Evolutionary conservation across 1,284 basidiomycete genomes (phyloP).

Genomic region (Ganoderma meredithae): DNA sequence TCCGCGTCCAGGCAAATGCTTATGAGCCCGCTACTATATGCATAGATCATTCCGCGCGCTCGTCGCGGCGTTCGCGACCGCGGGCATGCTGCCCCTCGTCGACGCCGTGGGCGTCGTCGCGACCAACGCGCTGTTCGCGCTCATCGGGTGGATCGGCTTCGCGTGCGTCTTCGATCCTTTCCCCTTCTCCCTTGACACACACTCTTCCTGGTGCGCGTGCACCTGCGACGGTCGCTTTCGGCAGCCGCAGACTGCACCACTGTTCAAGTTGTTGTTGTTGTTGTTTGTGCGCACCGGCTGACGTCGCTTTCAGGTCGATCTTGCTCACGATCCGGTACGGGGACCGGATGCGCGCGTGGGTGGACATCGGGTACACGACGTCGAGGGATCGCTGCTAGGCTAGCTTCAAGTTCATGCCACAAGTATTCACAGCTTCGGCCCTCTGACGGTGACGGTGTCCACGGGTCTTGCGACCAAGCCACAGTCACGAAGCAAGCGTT

Average conservation of each 20-base stretch:
- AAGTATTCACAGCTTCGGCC: too few relatives aligned
- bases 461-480: neutral
- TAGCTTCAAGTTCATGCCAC: too few relatives aligned
- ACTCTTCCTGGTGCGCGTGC: constrained; percentile 31
- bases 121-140: constrained; percentile 57
- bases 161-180: constrained; percentile 42
- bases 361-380: constrained; percentile 52
- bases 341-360: constrained; percentile 52
- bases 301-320: constrained; percentile 49
- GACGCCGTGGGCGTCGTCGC: constrained; percentile 59
- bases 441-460: neutral
- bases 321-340: constrained; percentile 54
- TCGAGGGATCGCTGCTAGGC: neutral
- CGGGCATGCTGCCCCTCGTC: constrained; percentile 59
- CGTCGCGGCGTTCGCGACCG: constrained; percentile 48
- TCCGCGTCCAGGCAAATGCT: too few relatives aligned
- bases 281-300: neutral
- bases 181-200: neutral
- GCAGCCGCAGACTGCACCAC: too few relatives aligned
- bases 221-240: neutral
- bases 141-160: constrained; percentile 52
- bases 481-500: too few relatives aligned
- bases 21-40: too few relatives aligned
- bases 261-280: too few relatives aligned
- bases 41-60: constrained; percentile 52